Evolutionary conservation across 1,139 yeast species (phyloP).

Genomic region (Suzukiozyma palmioleophila): DNA sequence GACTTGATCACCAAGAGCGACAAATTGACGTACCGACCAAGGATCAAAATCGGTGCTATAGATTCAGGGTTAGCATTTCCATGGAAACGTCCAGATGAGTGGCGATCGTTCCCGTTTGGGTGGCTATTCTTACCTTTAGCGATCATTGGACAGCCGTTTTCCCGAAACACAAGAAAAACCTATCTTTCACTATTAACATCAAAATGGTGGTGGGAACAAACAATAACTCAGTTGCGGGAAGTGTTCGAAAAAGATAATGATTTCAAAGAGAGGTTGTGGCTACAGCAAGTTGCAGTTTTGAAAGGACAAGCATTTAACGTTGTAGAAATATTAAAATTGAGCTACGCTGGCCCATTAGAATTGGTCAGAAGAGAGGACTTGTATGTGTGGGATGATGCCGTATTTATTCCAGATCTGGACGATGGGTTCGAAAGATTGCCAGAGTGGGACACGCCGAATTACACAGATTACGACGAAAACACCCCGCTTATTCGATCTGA

Average conservation of each 20-base stretch:
- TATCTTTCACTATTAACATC: constrained; percentile 59
- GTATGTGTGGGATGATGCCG: constrained; percentile 56
- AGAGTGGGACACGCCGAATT: neutral
- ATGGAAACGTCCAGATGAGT: constrained; percentile 81
- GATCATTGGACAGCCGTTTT: constrained; percentile 66
- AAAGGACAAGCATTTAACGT: constrained; percentile 81
- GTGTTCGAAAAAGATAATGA: constrained; percentile 56
- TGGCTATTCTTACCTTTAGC: constrained; percentile 68
- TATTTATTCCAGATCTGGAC: constrained; percentile 17
- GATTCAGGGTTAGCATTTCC: constrained; percentile 77
- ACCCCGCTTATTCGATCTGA: constrained; percentile 7
- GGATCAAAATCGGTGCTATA: constrained; percentile 62
- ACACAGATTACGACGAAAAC: constrained; percentile 4
- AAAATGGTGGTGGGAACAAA: constrained; percentile 67
- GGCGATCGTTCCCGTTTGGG: constrained; percentile 79
- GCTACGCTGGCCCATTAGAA: constrained; percentile 65
- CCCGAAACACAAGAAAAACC: constrained; percentile 51
- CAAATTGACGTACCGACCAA: constrained; percentile 25
- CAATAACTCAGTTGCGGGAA: constrained; percentile 42
- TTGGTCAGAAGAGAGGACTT: constrained; percentile 56
- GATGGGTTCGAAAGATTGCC: neutral
- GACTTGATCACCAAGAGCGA: constrained; percentile 12
- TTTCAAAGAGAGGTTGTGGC: constrained; percentile 65
- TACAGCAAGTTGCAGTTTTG: constrained; percentile 62
- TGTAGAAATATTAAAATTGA: constrained; percentile 56